Evolutionary conservation across 768 basidiomycete genomes (phyloP), one percentile per base, ranked within the genome.

Genomic region (Megacollybia marginata): DNA sequence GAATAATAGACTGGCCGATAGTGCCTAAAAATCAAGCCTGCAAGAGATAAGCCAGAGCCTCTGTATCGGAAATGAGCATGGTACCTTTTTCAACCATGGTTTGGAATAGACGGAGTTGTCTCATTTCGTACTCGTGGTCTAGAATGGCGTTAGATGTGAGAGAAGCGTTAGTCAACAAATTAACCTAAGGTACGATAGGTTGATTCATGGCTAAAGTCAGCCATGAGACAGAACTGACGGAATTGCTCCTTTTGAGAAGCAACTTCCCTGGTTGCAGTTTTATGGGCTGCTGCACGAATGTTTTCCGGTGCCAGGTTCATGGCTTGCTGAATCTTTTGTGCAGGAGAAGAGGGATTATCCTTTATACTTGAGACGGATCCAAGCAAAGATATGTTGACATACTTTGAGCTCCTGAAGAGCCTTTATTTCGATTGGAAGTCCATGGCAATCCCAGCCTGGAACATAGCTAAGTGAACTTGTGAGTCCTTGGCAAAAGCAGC

Each of bases 361-460:
- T 28, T 28, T 28, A 28, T 3, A 28, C 23, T 28, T 28, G 23
- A 28, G 23, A 46, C 9, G 40, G 9, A 36, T 2, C 9, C 36
- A 50, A 8, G 6, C 34, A 15, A 42, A 23, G 18, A 12, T 23
- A 60, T 44, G 55, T 78, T 28, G 23, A 28, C 23, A 48, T 60
- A 89, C 89, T 49, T 79, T 75, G 23, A 95, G 72, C 19, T 85
- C 78, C 52, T 85, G 73, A 33, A 99, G 69, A 0, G 93, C 89
- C 59, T 96, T 97, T 56, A 92, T 91, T 64, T 98, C 95, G 53
- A 98, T 97, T 0, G 95, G 95, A 11, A 97, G 79, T 6, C 95
- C 95, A 63, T 99, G 95, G 59, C 95, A 98, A 60, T 99, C 95
- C 92, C 92, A 99, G 9, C 95, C 95, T 33, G 95, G 94, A 12